Evolutionary conservation across 2,329 filamentous ascomycete genomes (phyloP), one percentile per base, ranked within the genome.

Genomic region (Beauveria varroae): DNA sequence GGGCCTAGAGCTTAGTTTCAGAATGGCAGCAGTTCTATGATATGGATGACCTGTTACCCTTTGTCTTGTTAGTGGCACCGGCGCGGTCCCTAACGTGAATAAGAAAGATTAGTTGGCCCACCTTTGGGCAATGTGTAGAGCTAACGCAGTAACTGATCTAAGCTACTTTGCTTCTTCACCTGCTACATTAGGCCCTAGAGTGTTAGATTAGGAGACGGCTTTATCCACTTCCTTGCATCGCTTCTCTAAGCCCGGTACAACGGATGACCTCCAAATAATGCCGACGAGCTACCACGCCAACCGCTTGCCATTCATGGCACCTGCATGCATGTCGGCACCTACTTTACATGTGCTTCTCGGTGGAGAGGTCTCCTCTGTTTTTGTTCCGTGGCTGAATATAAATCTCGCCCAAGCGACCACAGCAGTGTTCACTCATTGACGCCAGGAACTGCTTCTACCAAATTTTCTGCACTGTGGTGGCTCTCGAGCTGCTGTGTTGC

Each of bases 151-250:
- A 28, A 7, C 34, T 34, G 20, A 43, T 51, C 51, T 18, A 5
- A 58, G 56, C 34, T 28, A 58, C 22, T 22, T 34, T 28, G 34
- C 30, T 40, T 20, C n/a, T 51, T 58, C 30, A 51, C 56, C 56
- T 58, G 46, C 34, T 58, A 28, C 55, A 57, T 57, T 8, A 43
- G 46, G 46, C 24, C 10, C 22, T 34, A 3, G 10, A 30, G 46
- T 43, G 28, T 51, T 1, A 41, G 30, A 58, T 51, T 51, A 44
- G 26, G 16, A 50, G 18, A 34, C 37, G 28, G 30, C 20, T 41
- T 20, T 58, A 49, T 43, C 56, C 56, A 58, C 56, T 34, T 58
- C 37, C 46, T 44, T 58, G 56, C 56, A 58, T 58, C 20, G 28
- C 43, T 22, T 1, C 37, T 20, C 20, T 43, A 34, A 14, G 3